These are phyloP conservation scores for Lachancea thermotolerans DNA, from an alignment of 805 yeast species.

Conservation along the genomic window DNA sequence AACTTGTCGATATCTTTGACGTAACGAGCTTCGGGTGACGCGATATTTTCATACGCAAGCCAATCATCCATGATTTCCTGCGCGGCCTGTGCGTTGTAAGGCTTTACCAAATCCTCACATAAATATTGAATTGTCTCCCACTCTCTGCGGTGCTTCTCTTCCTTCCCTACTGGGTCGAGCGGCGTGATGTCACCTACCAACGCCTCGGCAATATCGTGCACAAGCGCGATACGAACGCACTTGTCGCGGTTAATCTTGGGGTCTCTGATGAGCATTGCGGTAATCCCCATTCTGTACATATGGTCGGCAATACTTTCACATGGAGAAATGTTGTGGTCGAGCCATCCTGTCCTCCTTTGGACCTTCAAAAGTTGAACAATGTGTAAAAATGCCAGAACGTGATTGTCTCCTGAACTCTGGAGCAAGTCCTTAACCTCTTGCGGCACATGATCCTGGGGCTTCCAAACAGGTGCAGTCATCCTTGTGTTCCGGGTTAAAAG, in stretches of 20 bases:
- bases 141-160: conserved; percentile 82
- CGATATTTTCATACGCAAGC: conserved; percentile 84
- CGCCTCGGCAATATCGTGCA: conserved; percentile 92
- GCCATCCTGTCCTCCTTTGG: conserved; percentile 91
- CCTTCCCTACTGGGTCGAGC: conserved; percentile 60
- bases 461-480: conserved; percentile 34
- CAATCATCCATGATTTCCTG: conserved; percentile 62
- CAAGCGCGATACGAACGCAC: conserved; percentile 79
- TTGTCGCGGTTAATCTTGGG: conserved; percentile 50
- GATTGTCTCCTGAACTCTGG: conserved; percentile 32
- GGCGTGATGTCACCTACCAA: conserved; percentile 95
- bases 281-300: conserved; percentile 89
- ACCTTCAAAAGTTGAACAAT: conserved; percentile 65
- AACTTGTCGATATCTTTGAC: conserved; percentile 93
- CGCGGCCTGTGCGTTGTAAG: conserved; percentile 60
- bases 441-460: conserved; percentile 40
- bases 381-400: conserved; percentile 54
- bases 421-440: conserved; percentile 31
- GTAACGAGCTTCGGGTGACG: conserved; percentile 74
- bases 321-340: conserved; percentile 46
- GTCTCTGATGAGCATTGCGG: conserved; percentile 58
- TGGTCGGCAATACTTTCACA: conserved; percentile 81
- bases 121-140: conserved; percentile 63
- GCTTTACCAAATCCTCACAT: conserved; percentile 46
- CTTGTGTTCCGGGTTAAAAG: neutral